These are phyloP conservation scores for Phytophthora pisi DNA, from an alignment of 352 stramenopile species.

Conservation along the genomic window DNA sequence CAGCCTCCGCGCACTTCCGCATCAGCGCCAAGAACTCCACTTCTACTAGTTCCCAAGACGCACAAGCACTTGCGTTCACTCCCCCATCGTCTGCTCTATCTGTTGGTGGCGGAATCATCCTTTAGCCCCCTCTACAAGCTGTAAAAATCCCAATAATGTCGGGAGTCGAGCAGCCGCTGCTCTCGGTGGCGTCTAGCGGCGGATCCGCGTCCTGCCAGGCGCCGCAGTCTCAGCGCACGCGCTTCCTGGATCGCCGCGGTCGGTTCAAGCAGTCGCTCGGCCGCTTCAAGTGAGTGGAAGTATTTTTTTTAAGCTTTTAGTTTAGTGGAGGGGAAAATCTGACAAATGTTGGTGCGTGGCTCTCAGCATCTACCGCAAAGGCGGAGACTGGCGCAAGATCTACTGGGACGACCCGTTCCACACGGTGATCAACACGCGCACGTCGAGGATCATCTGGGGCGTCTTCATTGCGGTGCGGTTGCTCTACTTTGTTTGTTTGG, in stretches of 20 bases:
- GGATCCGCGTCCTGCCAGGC: slow-evolving; percentile 5
- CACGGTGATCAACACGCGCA: slow-evolving; percentile 88
- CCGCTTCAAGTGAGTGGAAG: slow-evolving; percentile 62
- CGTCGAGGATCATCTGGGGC: slow-evolving; percentile 76
- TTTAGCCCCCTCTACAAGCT: slow-evolving; percentile 5
- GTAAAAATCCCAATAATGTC: slow-evolving; percentile 23
- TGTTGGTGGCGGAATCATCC: slow-evolving; percentile 5
- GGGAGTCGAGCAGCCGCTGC: slow-evolving; percentile 43
- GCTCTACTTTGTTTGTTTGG: too few relatives aligned
- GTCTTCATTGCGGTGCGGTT: slow-evolving; percentile 68
- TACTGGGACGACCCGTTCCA: slow-evolving; percentile 89
- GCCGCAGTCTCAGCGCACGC: slow-evolving; percentile 18
- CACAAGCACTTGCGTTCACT: background rate
- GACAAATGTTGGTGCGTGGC: slow-evolving; percentile 10
- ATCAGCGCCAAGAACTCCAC: background rate
- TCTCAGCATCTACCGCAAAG: slow-evolving; percentile 61
- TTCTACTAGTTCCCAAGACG: background rate
- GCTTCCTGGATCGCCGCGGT: slow-evolving; percentile 69
- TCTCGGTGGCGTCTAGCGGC: slow-evolving; percentile 32
- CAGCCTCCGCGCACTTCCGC: background rate
- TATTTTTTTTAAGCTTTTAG: slow-evolving; percentile 13
- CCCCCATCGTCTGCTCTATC: slow-evolving; percentile 10
- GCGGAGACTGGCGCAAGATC: slow-evolving; percentile 82
- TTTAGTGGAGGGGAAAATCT: background rate
- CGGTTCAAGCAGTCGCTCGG: slow-evolving; percentile 77